A percentile compares a stretch with the other conserved stretches of the same genome.
Conservation (phyloP, 257 asterid species). For the Solanum ossicruentum region DNA sequence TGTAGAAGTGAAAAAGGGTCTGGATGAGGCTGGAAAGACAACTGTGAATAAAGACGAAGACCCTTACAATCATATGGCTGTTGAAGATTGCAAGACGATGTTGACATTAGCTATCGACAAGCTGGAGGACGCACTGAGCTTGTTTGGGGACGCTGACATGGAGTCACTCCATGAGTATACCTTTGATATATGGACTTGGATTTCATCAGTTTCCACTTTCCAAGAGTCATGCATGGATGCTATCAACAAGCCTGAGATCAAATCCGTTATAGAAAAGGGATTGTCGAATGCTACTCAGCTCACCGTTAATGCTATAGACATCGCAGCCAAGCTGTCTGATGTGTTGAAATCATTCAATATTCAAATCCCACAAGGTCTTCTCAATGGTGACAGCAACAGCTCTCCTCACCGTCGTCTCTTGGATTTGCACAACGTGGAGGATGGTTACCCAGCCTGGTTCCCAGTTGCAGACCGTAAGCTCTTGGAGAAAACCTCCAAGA, state of each 20-base stretch:
- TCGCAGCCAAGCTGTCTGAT: constrained; percentile 26
- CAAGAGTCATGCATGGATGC: constrained; percentile 40
- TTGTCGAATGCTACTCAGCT: constrained; percentile 35
- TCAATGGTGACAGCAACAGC: background rate
- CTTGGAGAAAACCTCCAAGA: background rate
- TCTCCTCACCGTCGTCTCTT: constrained; percentile 16
- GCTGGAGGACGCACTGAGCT: constrained; percentile 22
- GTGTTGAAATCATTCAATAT: constrained; percentile 28
- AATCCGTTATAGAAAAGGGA: constrained; percentile 23
- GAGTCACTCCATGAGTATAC: constrained; percentile 15
- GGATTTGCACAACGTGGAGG: constrained; percentile 4
- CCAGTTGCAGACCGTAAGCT: constrained; percentile 45
- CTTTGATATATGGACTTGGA: constrained; percentile 46
- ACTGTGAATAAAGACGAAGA: constrained; percentile 15
- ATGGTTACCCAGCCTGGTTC: constrained; percentile 47
- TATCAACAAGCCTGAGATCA: constrained; percentile 27
- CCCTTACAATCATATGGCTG: constrained; percentile 17
- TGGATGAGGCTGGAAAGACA: constrained; percentile 8
- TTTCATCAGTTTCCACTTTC: constrained; percentile 22
- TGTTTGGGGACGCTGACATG: constrained; percentile 21
- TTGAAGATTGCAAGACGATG: constrained; percentile 52
- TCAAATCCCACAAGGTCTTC: background rate
- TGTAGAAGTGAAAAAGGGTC: constrained; percentile 21
- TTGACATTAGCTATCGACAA: constrained; percentile 30
- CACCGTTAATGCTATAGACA: constrained; percentile 49